Conservation (phyloP, 2,329 filamentous ascomycete species). For the Talaromyces marneffei region DNA sequence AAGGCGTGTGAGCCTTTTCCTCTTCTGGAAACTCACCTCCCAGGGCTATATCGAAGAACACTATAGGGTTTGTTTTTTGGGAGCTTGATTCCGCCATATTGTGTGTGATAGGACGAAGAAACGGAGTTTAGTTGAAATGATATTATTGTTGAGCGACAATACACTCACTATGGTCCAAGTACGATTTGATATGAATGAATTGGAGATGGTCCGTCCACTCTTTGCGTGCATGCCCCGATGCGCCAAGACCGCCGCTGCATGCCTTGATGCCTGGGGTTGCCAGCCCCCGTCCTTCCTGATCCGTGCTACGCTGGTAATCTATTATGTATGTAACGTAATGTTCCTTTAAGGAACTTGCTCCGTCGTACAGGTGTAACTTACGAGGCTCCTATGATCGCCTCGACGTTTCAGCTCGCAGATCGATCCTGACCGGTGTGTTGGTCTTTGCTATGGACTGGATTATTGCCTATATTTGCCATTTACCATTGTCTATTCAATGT, state of each 20-base stretch:
- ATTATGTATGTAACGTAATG: background rate
- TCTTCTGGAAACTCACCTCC: slow-evolving; percentile 35
- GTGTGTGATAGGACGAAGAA: background rate
- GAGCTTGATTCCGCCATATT: slow-evolving; percentile 10
- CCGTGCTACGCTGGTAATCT: background rate
- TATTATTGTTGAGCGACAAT: background rate
- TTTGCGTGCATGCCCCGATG: background rate
- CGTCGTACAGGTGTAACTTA: background rate
- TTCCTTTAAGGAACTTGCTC: background rate
- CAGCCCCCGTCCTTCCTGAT: background rate
- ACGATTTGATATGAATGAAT: background rate
- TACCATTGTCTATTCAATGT: background rate
- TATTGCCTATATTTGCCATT: background rate
- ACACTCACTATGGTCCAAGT: no score
- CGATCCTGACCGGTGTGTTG: background rate
- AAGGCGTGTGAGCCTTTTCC: background rate
- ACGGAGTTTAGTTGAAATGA: no score
- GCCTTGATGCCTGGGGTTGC: background rate
- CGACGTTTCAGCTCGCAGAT: background rate
- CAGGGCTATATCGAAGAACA: slow-evolving; percentile 47
- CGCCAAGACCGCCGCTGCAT: background rate
- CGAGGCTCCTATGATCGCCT: background rate
- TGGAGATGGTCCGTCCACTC: background rate
- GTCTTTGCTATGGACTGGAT: background rate
- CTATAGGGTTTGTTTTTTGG: slow-evolving; percentile 35